Conservation (phyloP, 2,329 filamentous ascomycete genomes). For the Dichotomopilus funicola region DNA sequence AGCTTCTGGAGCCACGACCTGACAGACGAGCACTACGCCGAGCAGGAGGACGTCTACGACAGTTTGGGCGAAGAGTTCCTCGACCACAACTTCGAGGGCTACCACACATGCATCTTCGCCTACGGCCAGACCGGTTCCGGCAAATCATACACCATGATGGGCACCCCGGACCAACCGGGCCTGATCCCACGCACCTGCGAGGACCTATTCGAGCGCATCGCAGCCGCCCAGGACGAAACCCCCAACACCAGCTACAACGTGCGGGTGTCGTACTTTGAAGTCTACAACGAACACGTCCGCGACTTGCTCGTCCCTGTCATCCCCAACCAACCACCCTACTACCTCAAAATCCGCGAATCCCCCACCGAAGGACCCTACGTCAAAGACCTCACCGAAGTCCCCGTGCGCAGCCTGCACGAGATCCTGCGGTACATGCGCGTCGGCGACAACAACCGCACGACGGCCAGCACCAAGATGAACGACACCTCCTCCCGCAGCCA, state of each 20-base stretch:
- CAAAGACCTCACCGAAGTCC: constrained; percentile 90
- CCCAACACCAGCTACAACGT: constrained; percentile 96
- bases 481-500: constrained; percentile 95
- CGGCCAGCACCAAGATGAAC: constrained; percentile 97
- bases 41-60: constrained; percentile 90
- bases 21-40: constrained; percentile 75
- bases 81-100: constrained; percentile 98
- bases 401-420: constrained; percentile 79
- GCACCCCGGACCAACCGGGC: constrained; percentile 73
- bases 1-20: constrained; percentile 94
- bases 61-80: constrained; percentile 92
- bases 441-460: constrained; percentile 81
- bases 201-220: constrained; percentile 90
- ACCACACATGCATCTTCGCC: constrained; percentile 98
- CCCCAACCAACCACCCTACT: constrained; percentile 69
- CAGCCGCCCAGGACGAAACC: constrained; percentile 66
- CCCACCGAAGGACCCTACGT: constrained; percentile 94
- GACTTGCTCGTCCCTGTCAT: constrained; percentile 75
- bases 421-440: constrained; percentile 86
- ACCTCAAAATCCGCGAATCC: constrained; percentile 95
- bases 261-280: constrained; percentile 96
- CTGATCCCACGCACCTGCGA: constrained; percentile 93
- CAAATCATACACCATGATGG: constrained; percentile 99
- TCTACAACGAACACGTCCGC: constrained; percentile 98
- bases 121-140: constrained; percentile 97